These are phyloP conservation scores for Rhodotorula graminis DNA, from an alignment of 768 basidiomycete genomes.

Conservation along the genomic window DNA sequence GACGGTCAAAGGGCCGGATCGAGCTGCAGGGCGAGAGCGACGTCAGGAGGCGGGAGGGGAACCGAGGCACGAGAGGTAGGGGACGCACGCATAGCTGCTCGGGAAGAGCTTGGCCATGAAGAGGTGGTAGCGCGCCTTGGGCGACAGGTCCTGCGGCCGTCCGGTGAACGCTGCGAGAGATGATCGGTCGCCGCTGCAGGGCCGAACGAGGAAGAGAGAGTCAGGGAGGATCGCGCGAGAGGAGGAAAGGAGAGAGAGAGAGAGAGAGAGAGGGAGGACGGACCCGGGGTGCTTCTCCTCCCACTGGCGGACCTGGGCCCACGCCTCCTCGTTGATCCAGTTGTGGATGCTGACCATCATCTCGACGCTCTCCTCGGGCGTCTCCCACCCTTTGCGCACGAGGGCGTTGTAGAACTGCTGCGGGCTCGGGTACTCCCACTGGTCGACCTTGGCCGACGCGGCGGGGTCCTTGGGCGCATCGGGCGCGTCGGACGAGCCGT, in stretches of 20 bases:
- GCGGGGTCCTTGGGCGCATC: constrained; percentile 36
- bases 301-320: constrained; percentile 91
- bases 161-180: constrained; percentile 82
- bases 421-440: constrained; percentile 93
- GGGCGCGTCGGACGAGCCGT: not conserved
- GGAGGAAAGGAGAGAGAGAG: not conserved
- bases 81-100: constrained; percentile 74
- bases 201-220: not conserved
- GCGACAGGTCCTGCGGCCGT: constrained; percentile 84
- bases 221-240: not conserved
- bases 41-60: not conserved
- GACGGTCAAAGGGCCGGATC: constrained; percentile 92
- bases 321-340: constrained; percentile 93
- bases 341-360: constrained; percentile 99
- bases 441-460: constrained; percentile 13
- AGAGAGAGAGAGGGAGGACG: not conserved
- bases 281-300: constrained; percentile 65
- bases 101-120: constrained; percentile 86
- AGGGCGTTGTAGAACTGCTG: constrained; percentile 98
- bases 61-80: not conserved
- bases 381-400: constrained; percentile 93
- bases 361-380: constrained; percentile 90
- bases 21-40: constrained; percentile 55
- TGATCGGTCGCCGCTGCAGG: constrained; percentile 59
- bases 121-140: constrained; percentile 83